Evolutionary conservation across 345 rosid species (phyloP).

Genomic region (Hirschfeldia incana): DNA sequence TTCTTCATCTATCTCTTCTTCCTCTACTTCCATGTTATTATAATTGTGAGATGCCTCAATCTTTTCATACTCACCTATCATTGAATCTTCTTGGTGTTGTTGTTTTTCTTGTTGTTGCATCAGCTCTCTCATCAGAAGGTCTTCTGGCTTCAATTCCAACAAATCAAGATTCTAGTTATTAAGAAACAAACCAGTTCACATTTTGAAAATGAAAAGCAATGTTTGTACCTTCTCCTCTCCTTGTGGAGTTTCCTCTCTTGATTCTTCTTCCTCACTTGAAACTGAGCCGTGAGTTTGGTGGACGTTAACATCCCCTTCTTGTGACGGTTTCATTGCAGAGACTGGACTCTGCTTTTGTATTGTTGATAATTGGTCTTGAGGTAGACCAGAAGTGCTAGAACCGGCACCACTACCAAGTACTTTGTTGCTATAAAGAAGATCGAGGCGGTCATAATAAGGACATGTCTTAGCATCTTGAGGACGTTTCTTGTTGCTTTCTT

Average conservation of each 20-base stretch:
- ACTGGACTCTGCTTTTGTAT: conserved; percentile 22
- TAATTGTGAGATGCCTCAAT: conserved; percentile 48
- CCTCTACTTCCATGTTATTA: conserved; percentile 40
- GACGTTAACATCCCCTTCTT: conserved; percentile 41
- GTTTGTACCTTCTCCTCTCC: conserved; percentile 48
- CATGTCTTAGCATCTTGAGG: conserved; percentile 91
- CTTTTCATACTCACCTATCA: conserved; percentile 52
- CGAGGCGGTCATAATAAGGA: conserved; percentile 84
- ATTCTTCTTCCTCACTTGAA: conserved; percentile 36
- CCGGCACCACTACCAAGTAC: conserved; percentile 36
- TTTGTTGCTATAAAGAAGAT: conserved; percentile 66
- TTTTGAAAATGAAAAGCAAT: neutral
- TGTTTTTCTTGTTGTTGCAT: conserved; percentile 41
- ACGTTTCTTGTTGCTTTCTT: conserved; percentile 77
- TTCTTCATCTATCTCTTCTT: conserved; percentile 46
- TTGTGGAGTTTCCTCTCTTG: conserved; percentile 35
- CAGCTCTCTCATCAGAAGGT: conserved; percentile 72
- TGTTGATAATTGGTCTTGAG: conserved; percentile 34
- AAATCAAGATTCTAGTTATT: conserved; percentile 34
- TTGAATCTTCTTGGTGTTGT: conserved; percentile 38
- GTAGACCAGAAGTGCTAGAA: conserved; percentile 32
- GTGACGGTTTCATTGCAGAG: conserved; percentile 26
- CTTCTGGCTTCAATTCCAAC: conserved; percentile 78
- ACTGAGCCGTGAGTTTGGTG: conserved; percentile 22
- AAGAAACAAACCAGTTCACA: conserved; percentile 34